phyloP scores from a whole-genome alignment of 2,329 filamentous ascomycete species.

The Zalaria sp. region DNA sequence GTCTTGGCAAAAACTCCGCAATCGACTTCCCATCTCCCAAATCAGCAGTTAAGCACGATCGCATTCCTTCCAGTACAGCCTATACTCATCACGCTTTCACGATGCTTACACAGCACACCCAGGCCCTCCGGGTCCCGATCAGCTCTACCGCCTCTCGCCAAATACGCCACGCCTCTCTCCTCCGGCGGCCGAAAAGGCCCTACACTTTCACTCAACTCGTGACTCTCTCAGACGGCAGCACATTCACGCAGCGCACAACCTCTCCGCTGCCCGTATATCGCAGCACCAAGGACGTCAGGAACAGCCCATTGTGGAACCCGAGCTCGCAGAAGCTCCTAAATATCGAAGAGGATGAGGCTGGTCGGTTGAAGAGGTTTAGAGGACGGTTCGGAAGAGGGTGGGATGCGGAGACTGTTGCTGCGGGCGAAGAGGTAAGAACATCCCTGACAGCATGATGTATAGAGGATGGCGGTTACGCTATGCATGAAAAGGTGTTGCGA shows the following conservation, averaged over 20 bases:
- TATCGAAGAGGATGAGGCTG: constrained; percentile 90
- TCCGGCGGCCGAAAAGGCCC: constrained; percentile 76
- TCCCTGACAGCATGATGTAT: background rate
- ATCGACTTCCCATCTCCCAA: background rate
- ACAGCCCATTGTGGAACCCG: constrained; percentile 85
- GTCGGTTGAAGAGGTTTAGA: constrained; percentile 74
- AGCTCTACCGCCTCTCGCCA: constrained; percentile 26
- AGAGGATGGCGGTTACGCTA: too few species aligned
- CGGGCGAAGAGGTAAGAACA: constrained; percentile 5
- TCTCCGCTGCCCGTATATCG: constrained; percentile 51
- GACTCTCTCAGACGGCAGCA: constrained; percentile 79
- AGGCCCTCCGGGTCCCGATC: background rate
- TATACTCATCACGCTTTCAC: background rate
- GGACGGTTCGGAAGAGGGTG: constrained; percentile 71
- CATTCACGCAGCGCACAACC: constrained; percentile 67
- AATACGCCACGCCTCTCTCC: constrained; percentile 68
- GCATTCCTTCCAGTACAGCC: constrained; percentile 1
- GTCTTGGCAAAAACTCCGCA: background rate
- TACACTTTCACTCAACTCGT: constrained; percentile 97
- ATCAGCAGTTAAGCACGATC: constrained; percentile 1
- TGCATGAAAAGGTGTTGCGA: too few species aligned
- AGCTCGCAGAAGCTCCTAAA: constrained; percentile 66
- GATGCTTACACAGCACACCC: background rate
- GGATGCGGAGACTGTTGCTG: constrained; percentile 41
- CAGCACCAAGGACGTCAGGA: constrained; percentile 70